phyloP scores from a whole-genome alignment of 139 green algal genomes.

The Chlorella sp. region DNA sequence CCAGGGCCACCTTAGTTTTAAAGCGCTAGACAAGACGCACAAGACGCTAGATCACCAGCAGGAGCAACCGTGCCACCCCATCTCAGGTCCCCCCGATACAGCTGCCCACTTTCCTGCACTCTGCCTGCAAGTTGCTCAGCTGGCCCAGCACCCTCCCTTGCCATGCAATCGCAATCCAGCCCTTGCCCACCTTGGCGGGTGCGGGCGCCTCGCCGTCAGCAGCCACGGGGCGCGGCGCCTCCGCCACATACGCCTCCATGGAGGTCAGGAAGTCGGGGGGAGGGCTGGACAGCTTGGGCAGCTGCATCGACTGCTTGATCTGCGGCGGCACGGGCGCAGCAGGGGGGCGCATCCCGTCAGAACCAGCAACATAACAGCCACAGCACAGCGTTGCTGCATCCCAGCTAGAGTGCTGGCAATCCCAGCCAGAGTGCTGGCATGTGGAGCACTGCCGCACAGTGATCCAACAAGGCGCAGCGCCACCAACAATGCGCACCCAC shows the following conservation, averaged over 20 bases:
- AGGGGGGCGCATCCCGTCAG: background rate
- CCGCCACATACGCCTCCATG: conserved; percentile 85
- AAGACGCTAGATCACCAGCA: background rate
- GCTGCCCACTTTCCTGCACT: too few species aligned
- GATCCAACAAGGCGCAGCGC: too few species aligned
- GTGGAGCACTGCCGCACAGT: too few species aligned
- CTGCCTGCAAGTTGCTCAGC: too few species aligned
- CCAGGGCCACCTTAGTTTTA: background rate
- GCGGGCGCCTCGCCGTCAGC: background rate
- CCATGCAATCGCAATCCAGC: too few species aligned
- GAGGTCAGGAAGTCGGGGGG: conserved; percentile 85
- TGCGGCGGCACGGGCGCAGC: background rate
- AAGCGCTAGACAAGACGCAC: background rate
- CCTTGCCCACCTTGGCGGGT: background rate
- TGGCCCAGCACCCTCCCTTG: too few species aligned
- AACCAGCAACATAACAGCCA: too few species aligned
- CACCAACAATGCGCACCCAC: background rate
- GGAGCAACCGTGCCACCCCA: background rate
- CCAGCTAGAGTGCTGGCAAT: too few species aligned
- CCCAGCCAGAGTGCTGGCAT: too few species aligned
- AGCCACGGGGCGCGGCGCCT: conserved; percentile 7
- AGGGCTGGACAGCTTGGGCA: conserved; percentile 73
- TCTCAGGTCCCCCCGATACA: too few species aligned
- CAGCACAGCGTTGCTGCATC: too few species aligned
- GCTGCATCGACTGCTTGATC: conserved; percentile 60